phyloP scores from a whole-genome alignment of 2,329 filamentous ascomycete species.

The Colletotrichum costaricense region DNA sequence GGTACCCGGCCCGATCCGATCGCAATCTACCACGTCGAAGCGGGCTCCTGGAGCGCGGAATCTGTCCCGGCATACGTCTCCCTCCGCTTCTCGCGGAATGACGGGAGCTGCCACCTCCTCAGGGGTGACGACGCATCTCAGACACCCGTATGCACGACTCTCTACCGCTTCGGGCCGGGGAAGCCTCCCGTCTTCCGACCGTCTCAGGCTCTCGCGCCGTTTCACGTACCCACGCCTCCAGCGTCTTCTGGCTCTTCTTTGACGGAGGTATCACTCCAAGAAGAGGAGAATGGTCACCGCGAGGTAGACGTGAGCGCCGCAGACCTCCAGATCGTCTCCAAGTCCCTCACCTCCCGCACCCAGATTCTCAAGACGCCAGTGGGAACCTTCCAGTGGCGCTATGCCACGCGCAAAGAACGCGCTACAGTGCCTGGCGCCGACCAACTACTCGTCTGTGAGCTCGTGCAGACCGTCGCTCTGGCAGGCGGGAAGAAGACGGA shows the following conservation, averaged over 20 bases:
- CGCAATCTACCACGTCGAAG: slow-evolving; percentile 53
- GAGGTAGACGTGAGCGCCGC: slow-evolving; percentile 29
- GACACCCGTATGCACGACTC: slow-evolving; percentile 57
- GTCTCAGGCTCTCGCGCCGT: slow-evolving; percentile 14
- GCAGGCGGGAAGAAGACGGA: slow-evolving; percentile 19
- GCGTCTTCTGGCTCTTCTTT: slow-evolving; percentile 16
- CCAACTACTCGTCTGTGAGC: slow-evolving; percentile 64
- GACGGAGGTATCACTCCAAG: slow-evolving; percentile 39
- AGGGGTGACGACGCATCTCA: slow-evolving; percentile 49
- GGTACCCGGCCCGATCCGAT: slow-evolving; percentile 52
- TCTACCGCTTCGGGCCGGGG: slow-evolving; percentile 67
- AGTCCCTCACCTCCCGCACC: slow-evolving; percentile 59
- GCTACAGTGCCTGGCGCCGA: slow-evolving; percentile 50
- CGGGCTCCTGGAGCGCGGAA: slow-evolving; percentile 36
- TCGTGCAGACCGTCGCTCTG: slow-evolving; percentile 48
- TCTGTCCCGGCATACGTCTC: slow-evolving; percentile 57
- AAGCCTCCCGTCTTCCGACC: slow-evolving; percentile 59
- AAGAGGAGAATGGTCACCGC: slow-evolving; percentile 40
- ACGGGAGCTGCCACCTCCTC: slow-evolving; percentile 61
- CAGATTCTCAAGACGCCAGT: slow-evolving; percentile 58
- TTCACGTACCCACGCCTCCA: slow-evolving; percentile 31
- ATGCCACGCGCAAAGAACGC: slow-evolving; percentile 60
- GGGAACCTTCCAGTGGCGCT: slow-evolving; percentile 67
- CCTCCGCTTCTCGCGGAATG: slow-evolving; percentile 57
- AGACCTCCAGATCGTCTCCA: slow-evolving; percentile 42